phyloP scores from a whole-genome alignment of 176 grass and related monocot species.

The Poa pratensis region DNA sequence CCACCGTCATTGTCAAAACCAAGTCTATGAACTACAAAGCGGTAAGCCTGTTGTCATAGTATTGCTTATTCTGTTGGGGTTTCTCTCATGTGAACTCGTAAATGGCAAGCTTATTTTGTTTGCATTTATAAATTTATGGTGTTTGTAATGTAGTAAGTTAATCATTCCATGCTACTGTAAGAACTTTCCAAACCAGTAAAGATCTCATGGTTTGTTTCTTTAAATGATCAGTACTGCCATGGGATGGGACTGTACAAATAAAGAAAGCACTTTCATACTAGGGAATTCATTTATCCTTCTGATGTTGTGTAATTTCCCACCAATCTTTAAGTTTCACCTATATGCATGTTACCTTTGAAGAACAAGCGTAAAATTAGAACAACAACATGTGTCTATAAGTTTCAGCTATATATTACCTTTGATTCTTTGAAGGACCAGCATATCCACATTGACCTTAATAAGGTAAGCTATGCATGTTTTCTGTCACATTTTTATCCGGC shows the following conservation, averaged over 20 bases:
- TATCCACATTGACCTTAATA: not conserved
- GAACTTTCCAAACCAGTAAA: not conserved
- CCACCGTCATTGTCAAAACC: slow-evolving; percentile 10
- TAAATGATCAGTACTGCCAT: not conserved
- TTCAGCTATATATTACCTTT: not conserved
- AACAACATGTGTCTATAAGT: not conserved
- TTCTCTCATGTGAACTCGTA: not conserved
- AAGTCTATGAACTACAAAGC: slow-evolving; percentile 2
- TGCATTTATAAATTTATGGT: not conserved
- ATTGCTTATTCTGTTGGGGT: not conserved
- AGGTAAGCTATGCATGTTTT: not conserved
- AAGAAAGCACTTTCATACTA: not conserved
- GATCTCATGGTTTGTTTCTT: not conserved
- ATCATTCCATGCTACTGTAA: not conserved
- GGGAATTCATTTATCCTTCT: not conserved
- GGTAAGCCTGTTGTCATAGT: not conserved
- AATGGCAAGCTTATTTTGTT: not conserved
- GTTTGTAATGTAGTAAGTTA: too few species aligned
- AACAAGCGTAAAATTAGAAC: too few species aligned
- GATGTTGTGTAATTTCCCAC: not conserved
- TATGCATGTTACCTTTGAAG: too few species aligned
- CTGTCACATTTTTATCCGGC: not conserved
- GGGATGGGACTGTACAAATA: not conserved
- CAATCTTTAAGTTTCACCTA: not conserved
- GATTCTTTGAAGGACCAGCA: not conserved